These are phyloP conservation scores for Bonia amplexicaulis DNA, from an alignment of 176 grass and related monocot species.

Conservation along the genomic window DNA sequence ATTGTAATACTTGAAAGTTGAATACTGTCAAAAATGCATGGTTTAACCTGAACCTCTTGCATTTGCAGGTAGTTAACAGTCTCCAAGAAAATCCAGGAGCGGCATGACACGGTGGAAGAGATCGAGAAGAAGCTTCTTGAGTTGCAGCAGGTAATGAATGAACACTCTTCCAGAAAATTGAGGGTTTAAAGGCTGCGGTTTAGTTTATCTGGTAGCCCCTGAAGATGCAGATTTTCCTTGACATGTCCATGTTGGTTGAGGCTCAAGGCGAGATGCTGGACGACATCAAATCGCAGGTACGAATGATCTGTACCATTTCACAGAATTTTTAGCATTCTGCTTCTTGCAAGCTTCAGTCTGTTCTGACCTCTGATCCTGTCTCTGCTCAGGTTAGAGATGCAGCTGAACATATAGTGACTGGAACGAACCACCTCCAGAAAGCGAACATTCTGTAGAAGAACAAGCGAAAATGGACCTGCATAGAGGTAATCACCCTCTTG, in stretches of 20 bases:
- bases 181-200: neutral
- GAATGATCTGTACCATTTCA: neutral
- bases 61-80: too few relatives aligned
- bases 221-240: slow-evolving; percentile 57
- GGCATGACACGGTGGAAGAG: too few relatives aligned
- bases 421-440: slow-evolving; percentile 48
- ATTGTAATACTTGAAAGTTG: too few relatives aligned
- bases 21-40: too few relatives aligned
- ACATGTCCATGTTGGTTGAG: slow-evolving; percentile 75
- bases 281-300: slow-evolving; percentile 70
- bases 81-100: too few relatives aligned
- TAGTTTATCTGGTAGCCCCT: neutral
- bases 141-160: too few relatives aligned
- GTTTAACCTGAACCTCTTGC: too few relatives aligned
- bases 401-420: slow-evolving; percentile 44
- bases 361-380: slow-evolving; percentile 7
- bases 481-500: slow-evolving; percentile 52
- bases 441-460: slow-evolving; percentile 60
- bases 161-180: too few relatives aligned
- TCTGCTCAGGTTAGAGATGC: slow-evolving; percentile 63
- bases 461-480: slow-evolving; percentile 64
- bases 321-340: neutral
- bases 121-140: too few relatives aligned
- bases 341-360: neutral
- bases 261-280: slow-evolving; percentile 67